Conservation (phyloP, 352 stramenopile genomes). For the Pilasporangium apinafurcum region DNA sequence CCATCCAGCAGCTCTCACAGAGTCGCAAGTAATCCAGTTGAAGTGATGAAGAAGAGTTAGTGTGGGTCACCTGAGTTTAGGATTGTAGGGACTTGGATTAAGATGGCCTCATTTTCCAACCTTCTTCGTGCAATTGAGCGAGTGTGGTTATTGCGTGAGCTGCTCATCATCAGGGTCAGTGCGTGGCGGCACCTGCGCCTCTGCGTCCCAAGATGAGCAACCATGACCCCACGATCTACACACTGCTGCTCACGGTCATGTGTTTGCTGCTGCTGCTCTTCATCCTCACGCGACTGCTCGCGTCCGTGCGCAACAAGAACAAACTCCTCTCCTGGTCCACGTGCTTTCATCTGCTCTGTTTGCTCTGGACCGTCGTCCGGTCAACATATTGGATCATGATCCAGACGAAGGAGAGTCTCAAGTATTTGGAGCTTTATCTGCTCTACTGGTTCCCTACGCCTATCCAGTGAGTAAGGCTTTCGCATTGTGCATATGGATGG, state of each 20-base stretch:
- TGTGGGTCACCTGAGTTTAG: too few relatives aligned
- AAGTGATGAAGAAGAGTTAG: too few relatives aligned
- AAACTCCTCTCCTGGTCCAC: conserved; percentile 82
- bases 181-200: too few relatives aligned
- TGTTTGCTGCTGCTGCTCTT: conserved; percentile 71
- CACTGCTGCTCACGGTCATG: conserved; percentile 71
- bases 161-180: too few relatives aligned
- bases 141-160: too few relatives aligned
- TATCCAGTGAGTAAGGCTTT: conserved; percentile 70
- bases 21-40: conserved; percentile 13
- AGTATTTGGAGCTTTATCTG: conserved; percentile 79
- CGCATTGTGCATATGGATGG: too few relatives aligned
- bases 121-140: too few relatives aligned
- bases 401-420: conserved; percentile 62
- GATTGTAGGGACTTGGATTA: too few relatives aligned
- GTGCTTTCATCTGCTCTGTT: conserved; percentile 72
- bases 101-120: too few relatives aligned
- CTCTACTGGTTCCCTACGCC: conserved; percentile 84
- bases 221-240: conserved; percentile 64
- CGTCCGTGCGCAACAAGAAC: conserved; percentile 72
- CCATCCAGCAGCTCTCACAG: conserved; percentile 21
- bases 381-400: conserved; percentile 83
- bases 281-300: conserved; percentile 55
- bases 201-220: too few relatives aligned
- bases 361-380: conserved; percentile 78